A percentile compares a stretch with the other conserved stretches of the same genome.
Conservation (phyloP, 257 asterid genomes). For the Salvia rosmarinus region DNA sequence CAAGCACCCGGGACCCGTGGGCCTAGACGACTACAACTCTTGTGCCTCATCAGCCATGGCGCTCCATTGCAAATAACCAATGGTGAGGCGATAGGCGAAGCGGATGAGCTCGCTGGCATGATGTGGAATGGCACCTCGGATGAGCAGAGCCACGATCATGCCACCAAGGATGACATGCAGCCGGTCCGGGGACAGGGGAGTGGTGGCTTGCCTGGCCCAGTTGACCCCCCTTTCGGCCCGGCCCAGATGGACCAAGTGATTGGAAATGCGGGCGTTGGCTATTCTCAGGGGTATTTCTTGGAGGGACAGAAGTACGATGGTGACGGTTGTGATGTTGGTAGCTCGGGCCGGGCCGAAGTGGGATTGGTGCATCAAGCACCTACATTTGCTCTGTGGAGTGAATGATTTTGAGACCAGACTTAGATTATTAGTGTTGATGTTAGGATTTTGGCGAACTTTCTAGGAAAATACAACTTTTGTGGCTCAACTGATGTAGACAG, state of each 20-base stretch:
- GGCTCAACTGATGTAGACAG: slow-evolving; percentile 1
- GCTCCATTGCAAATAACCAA: slow-evolving; percentile 48
- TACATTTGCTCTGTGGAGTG: slow-evolving; percentile 68
- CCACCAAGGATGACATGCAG: slow-evolving; percentile 10
- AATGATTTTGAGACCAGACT: not conserved
- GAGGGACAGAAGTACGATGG: slow-evolving; percentile 42
- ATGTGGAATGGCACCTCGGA: slow-evolving; percentile 46
- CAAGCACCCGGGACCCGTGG: slow-evolving; percentile 36
- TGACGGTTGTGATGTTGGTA: slow-evolving; percentile 33
- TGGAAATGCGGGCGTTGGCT: slow-evolving; percentile 39
- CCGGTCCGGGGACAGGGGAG: slow-evolving; percentile 16
- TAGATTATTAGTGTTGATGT: slow-evolving; percentile 2
- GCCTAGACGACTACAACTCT: slow-evolving; percentile 49
- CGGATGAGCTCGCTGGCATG: slow-evolving; percentile 47
- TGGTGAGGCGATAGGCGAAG: slow-evolving; percentile 33
- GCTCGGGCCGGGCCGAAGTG: slow-evolving; percentile 33
- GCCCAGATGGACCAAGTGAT: slow-evolving; percentile 38
- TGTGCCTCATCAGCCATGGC: slow-evolving; percentile 58
- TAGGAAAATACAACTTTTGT: slow-evolving; percentile 8
- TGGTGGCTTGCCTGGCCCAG: slow-evolving; percentile 14
- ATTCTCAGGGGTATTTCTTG: slow-evolving; percentile 38
- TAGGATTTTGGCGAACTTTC: not conserved
- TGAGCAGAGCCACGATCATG: slow-evolving; percentile 20
- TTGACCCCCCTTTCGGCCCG: slow-evolving; percentile 16
- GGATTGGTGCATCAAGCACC: slow-evolving; percentile 55